Percentiles rank a stretch among this genome's conserved stretches.
phyloP scores from a whole-genome alignment of 2,329 filamentous ascomycete genomes.

The Akanthomyces dipterigenus region DNA sequence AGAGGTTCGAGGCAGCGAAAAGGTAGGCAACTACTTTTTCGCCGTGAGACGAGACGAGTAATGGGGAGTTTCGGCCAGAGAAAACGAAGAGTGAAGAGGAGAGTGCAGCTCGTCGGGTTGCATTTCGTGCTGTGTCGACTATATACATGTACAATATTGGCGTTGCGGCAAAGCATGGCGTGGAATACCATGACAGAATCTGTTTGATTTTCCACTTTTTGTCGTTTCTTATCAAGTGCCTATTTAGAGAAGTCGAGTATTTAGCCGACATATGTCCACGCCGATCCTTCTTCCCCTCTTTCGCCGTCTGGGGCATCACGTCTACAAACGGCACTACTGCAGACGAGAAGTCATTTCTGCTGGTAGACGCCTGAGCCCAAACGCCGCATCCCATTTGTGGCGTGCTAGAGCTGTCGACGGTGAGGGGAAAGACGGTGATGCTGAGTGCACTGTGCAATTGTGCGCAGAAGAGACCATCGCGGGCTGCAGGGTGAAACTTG shows the following conservation, averaged over 20 bases:
- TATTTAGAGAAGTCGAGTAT: background rate
- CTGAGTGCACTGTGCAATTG: background rate
- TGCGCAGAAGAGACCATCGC: background rate
- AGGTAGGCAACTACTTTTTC: slow-evolving; percentile 94
- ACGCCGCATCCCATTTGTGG: background rate
- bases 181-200: background rate
- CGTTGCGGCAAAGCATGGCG: background rate
- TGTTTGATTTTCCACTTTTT: background rate
- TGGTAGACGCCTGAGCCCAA: background rate
- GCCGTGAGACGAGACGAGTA: slow-evolving; percentile 52
- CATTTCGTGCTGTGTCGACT: background rate
- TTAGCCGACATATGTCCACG: background rate
- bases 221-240: too few relatives aligned
- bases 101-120: background rate
- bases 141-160: background rate
- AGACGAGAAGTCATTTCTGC: background rate
- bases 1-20: slow-evolving; percentile 72
- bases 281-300: background rate
- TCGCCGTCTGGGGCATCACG: background rate
- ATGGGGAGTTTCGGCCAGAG: background rate
- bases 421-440: background rate
- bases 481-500: background rate
- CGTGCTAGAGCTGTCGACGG: background rate
- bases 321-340: background rate
- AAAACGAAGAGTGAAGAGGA: background rate